Percentiles rank a stretch among this genome's conserved stretches.
These are phyloP conservation scores for Beauveria sp. DNA, from an alignment of 2,329 filamentous ascomycete genomes.

Conservation along the genomic window DNA sequence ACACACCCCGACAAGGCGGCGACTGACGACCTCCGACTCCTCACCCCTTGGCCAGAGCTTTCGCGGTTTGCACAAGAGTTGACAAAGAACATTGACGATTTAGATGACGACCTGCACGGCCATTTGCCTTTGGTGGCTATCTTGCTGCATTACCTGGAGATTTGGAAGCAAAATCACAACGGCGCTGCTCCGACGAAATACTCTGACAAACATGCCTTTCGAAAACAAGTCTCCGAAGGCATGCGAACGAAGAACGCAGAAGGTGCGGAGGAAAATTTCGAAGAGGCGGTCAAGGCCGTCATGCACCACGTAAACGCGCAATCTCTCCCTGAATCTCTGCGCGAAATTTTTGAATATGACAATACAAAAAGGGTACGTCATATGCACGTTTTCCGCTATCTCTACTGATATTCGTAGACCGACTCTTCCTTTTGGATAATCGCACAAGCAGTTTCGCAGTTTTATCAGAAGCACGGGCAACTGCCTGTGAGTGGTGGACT, in stretches of 20 bases:
- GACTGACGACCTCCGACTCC: constrained; percentile 74
- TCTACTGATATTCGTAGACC: constrained; percentile 27
- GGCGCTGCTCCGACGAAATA: constrained; percentile 66
- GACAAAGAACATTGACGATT: constrained; percentile 58
- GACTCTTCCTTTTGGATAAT: constrained; percentile 79
- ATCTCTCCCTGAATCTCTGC: constrained; percentile 59
- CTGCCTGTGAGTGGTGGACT: constrained; percentile 80
- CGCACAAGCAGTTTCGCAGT: constrained; percentile 67
- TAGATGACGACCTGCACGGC: constrained; percentile 77
- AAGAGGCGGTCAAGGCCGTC: constrained; percentile 82
- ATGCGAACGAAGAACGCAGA: constrained; percentile 68
- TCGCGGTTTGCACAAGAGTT: constrained; percentile 56
- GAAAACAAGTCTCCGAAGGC: constrained; percentile 57
- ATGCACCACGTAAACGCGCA: constrained; percentile 74
- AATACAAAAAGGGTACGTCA: constrained; percentile 39
- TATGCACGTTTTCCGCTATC: background rate
- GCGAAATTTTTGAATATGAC: constrained; percentile 69
- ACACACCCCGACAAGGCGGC: constrained; percentile 87
- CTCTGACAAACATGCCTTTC: constrained; percentile 79
- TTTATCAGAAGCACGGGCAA: constrained; percentile 63
- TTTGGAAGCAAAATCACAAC: constrained; percentile 68
- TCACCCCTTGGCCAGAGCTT: constrained; percentile 82
- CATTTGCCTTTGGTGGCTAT: constrained; percentile 85
- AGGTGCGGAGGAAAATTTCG: constrained; percentile 93
- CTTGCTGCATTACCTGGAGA: constrained; percentile 70